Conservation (phyloP, 2,329 filamentous ascomycete genomes). For the Alternaria longipes region DNA sequence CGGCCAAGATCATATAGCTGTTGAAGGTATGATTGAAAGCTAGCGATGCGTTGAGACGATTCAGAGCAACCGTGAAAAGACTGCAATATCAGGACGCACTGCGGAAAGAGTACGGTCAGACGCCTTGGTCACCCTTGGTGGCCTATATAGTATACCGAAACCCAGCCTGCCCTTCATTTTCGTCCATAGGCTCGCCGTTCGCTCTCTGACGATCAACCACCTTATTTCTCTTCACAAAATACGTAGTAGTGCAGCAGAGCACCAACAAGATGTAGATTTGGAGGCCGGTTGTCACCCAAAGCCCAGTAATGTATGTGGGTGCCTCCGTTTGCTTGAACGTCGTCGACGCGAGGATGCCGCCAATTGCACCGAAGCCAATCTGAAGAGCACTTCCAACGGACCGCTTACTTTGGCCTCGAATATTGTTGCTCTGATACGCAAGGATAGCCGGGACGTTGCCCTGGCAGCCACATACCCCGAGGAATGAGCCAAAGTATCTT, state of each 20-base stretch:
- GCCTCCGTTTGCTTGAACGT: slow-evolving; percentile 34
- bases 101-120: background rate
- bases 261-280: slow-evolving; percentile 31
- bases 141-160: slow-evolving; percentile 28
- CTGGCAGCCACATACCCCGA: slow-evolving; percentile 33
- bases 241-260: slow-evolving; percentile 17
- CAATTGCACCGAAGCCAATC: slow-evolving; percentile 39
- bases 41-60: background rate
- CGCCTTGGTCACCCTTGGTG: background rate
- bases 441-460: slow-evolving; percentile 35
- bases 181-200: slow-evolving; percentile 24
- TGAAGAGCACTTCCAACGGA: slow-evolving; percentile 32
- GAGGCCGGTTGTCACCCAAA: slow-evolving; percentile 31
- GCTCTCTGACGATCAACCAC: slow-evolving; percentile 19
- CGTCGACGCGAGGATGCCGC: slow-evolving; percentile 34
- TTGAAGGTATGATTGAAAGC: background rate
- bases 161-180: slow-evolving; percentile 30
- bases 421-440: slow-evolving; percentile 41
- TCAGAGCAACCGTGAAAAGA: background rate
- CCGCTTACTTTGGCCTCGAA: slow-evolving; percentile 33
- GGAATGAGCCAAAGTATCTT: slow-evolving; percentile 40
- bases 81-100: background rate
- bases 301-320: slow-evolving; percentile 30
- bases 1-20: too few relatives aligned
- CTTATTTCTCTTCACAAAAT: slow-evolving; percentile 30